Conservation (phyloP, 306 rosid genomes). For the Benincasa hispida region DNA sequence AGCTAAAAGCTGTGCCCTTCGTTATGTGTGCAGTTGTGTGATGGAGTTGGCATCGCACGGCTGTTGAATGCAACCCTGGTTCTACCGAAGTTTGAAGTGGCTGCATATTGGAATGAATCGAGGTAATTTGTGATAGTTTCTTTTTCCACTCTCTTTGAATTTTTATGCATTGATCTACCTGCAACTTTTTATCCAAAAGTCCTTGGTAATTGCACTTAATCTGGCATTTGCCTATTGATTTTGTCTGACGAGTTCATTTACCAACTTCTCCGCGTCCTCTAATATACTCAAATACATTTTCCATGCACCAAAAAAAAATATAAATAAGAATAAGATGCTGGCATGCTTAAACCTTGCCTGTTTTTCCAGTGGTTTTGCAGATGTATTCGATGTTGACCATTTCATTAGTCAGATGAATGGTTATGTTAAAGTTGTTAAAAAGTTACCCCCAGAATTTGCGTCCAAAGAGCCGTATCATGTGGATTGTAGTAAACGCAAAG, state of each 20-base stretch:
- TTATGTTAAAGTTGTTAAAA: constrained; percentile 56
- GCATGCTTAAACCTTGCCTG: constrained; percentile 15
- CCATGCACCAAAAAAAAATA: not conserved
- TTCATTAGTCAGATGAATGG: constrained; percentile 59
- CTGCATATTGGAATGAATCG: constrained; percentile 87
- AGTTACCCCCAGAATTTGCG: constrained; percentile 54
- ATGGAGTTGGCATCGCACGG: constrained; percentile 84
- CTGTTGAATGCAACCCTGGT: constrained; percentile 77
- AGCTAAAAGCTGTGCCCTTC: constrained; percentile 13
- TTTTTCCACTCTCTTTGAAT: not conserved
- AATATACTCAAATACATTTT: not conserved
- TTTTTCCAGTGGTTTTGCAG: constrained; percentile 70
- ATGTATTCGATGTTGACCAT: constrained; percentile 76
- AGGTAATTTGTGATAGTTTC: constrained; percentile 27
- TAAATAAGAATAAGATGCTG: not conserved
- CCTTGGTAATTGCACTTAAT: not conserved
- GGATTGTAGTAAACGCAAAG: constrained; percentile 89
- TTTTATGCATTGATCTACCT: not conserved
- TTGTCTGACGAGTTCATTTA: not conserved
- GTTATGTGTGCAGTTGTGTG: constrained; percentile 57
- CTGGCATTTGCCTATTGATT: not conserved
- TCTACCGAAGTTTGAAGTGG: constrained; percentile 88
- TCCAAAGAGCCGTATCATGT: constrained; percentile 62
- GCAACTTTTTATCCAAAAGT: not conserved
- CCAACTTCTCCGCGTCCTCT: not conserved